phyloP scores from a whole-genome alignment of 192 early-diverging fungal genomes.

The Coemansia sp. region DNA sequence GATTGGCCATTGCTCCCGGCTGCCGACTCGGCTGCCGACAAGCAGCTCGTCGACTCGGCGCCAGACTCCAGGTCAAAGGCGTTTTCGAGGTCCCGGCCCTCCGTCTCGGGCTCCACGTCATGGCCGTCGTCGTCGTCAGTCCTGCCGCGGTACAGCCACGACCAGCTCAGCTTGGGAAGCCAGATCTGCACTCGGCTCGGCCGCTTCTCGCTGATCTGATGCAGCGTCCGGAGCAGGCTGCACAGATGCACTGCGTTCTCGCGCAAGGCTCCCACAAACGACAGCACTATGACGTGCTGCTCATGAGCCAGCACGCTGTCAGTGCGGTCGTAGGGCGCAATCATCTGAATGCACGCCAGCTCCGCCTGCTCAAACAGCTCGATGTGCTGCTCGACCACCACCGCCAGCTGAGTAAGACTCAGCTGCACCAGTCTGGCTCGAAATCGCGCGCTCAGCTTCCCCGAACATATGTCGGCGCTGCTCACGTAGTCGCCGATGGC shows the following conservation, averaged over 20 bases:
- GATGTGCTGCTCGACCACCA: slow-evolving; percentile 21
- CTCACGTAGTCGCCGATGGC: background rate
- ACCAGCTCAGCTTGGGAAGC: slow-evolving; percentile 39
- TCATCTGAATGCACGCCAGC: slow-evolving; percentile 22
- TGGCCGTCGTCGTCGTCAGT: slow-evolving; percentile 30
- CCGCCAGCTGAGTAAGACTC: slow-evolving; percentile 29
- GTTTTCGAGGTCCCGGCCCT: slow-evolving; percentile 34
- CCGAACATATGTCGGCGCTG: background rate
- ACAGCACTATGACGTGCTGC: slow-evolving; percentile 32
- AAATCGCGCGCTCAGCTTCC: background rate
- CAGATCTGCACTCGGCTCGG: slow-evolving; percentile 29
- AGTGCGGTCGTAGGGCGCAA: slow-evolving; percentile 22
- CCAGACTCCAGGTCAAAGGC: slow-evolving; percentile 21
- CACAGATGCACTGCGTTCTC: slow-evolving; percentile 38
- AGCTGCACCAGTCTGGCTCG: slow-evolving; percentile 13
- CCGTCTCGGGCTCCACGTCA: slow-evolving; percentile 15
- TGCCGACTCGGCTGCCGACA: background rate
- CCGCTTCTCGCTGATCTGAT: slow-evolving; percentile 19
- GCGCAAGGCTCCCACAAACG: slow-evolving; percentile 42
- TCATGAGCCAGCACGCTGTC: slow-evolving; percentile 25
- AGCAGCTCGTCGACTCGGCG: background rate
- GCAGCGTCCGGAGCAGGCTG: slow-evolving; percentile 23
- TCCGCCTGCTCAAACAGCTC: slow-evolving; percentile 28
- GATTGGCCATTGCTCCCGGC: background rate
- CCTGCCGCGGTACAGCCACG: slow-evolving; percentile 32